These are phyloP conservation scores for Cercospora sp. DNA, from an alignment of 2,329 filamentous ascomycete genomes.

Conservation along the genomic window DNA sequence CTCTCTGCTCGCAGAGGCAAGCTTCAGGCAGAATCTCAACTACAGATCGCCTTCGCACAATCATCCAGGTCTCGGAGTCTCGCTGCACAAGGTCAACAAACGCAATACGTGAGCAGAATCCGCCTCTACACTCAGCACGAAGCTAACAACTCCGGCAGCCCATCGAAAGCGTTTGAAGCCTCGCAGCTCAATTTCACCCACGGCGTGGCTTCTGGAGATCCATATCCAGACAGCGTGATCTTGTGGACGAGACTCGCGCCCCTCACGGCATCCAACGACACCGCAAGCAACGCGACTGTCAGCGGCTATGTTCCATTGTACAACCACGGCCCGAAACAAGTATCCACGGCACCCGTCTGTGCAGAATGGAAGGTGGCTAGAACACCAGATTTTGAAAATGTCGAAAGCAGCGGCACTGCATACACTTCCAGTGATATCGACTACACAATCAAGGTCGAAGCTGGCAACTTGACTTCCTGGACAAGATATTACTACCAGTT, in stretches of 20 bases:
- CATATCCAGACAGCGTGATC: slow-evolving; percentile 46
- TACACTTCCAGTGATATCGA: slow-evolving; percentile 74
- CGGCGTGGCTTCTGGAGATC: slow-evolving; percentile 48
- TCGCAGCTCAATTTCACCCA: slow-evolving; percentile 64
- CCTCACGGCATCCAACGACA: slow-evolving; percentile 41
- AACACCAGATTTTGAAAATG: slow-evolving; percentile 49
- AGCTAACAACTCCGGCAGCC: slow-evolving; percentile 31
- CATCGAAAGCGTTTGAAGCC: slow-evolving; percentile 47
- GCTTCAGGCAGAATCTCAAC: slow-evolving; percentile 58
- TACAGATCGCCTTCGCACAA: slow-evolving; percentile 67
- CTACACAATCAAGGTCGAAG: slow-evolving; percentile 74
- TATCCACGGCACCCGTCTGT: slow-evolving; percentile 64
- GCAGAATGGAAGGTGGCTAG: slow-evolving; percentile 64
- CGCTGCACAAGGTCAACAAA: slow-evolving; percentile 62
- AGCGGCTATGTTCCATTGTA: slow-evolving; percentile 58
- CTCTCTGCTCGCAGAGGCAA: slow-evolving; percentile 26
- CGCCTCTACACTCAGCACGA: neutral
- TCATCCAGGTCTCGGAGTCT: slow-evolving; percentile 64
- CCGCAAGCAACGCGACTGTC: slow-evolving; percentile 51
- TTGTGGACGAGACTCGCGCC: slow-evolving; percentile 47
- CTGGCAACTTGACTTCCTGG: slow-evolving; percentile 61
- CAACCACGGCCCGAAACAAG: slow-evolving; percentile 57
- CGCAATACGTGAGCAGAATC: slow-evolving; percentile 43
- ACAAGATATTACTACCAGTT: slow-evolving; percentile 72
- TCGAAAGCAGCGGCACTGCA: slow-evolving; percentile 59